Base-by-base conservation (phyloP, 805 yeast species). In the Teunomyces tritomae region DNA sequence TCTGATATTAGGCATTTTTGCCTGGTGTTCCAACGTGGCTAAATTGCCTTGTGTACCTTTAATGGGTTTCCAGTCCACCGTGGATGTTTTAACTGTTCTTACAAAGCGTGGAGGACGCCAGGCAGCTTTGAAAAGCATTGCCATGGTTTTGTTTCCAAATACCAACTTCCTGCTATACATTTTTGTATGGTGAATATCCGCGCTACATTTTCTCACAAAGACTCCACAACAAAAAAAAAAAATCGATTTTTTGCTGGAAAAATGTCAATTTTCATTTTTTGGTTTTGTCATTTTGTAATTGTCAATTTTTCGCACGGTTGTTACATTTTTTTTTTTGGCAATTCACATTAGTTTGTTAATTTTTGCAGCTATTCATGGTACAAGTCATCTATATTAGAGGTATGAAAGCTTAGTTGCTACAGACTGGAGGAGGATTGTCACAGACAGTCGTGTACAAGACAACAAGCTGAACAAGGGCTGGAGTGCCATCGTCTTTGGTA, bases 41-140 rank as follows among this genome's bases (percentile, higher is more conserved):
- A 72, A 56, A 44, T 71, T 64, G 24, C 70, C 67, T 16, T 57
- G 63, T 5, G 59, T 68, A 0, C 88, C 70, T 57, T 72, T 80
- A 49, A 89, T 74, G 0, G 96, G 95, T 59, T 84, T 80, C 96
- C 96, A 89, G 64, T 89, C 96, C 24, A 87, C 79, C 30, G 84
- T 82, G 2, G 89, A 82, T 0, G 91, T 85, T 52, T 83, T 81
- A 47, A 70, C 69, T 2, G 62, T 49, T 43, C 73, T 40, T 13
- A 33, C 30, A 11, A 28, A 26, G 4, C 3, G 26, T 39, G 14
- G 7, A 6, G 27, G 26, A 17, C 32, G 43, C 9, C 28, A 13
- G 11, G 8, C 20, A 9, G 26, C 17, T 5, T 24, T 16, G 26
- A 39, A 14, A 6, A 39, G 20, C 32, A 14, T 29, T 10, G 34